phyloP scores from a whole-genome alignment of 257 asterid genomes.

The Rehmannia glutinosa region DNA sequence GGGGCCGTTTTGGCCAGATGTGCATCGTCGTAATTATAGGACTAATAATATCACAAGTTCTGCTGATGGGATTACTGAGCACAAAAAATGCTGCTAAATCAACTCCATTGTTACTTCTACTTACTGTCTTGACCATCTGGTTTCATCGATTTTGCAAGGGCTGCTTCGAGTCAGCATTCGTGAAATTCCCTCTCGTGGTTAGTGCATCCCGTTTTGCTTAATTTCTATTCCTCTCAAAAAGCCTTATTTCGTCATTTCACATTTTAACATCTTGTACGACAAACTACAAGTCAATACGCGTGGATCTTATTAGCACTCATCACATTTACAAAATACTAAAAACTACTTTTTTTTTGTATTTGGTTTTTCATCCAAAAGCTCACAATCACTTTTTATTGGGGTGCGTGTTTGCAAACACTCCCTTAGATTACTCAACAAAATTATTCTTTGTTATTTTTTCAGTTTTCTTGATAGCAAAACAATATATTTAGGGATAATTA shows the following conservation, averaged over 20 bases:
- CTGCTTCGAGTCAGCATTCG: conserved; percentile 70
- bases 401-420: not conserved
- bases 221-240: too few species aligned
- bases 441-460: not conserved
- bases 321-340: too few species aligned
- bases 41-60: conserved; percentile 63
- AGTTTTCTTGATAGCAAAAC: not conserved
- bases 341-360: too few species aligned
- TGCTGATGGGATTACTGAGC: conserved; percentile 71
- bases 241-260: too few species aligned
- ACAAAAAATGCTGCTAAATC: conserved; percentile 49
- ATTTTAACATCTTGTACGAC: too few species aligned
- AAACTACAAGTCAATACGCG: too few species aligned
- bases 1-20: conserved; percentile 96
- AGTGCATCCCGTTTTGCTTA: not conserved
- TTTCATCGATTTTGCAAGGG: conserved; percentile 70
- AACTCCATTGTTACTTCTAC: conserved; percentile 58
- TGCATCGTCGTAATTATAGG: conserved; percentile 71
- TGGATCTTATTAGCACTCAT: too few species aligned
- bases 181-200: conserved; percentile 74
- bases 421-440: too few species aligned
- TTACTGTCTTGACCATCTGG: conserved; percentile 73
- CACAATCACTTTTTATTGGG: not conserved
- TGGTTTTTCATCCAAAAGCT: too few species aligned
- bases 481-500: too few species aligned